These are phyloP conservation scores for Cenchrus purpureus DNA, from an alignment of 176 grass and related monocot species.

Conservation along the genomic window DNA sequence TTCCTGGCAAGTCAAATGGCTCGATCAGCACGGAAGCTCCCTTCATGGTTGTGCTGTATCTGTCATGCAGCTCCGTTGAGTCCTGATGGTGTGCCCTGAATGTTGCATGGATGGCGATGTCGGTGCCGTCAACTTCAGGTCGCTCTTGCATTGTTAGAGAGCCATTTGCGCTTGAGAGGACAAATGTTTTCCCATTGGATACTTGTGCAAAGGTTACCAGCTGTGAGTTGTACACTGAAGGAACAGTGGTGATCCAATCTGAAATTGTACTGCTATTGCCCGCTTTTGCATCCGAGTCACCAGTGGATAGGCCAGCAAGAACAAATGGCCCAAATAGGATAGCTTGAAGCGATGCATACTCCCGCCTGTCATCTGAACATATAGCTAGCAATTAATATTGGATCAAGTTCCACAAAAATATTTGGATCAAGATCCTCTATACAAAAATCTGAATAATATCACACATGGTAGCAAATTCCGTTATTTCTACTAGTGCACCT, in stretches of 20 bases:
- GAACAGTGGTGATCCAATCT: conserved; percentile 67
- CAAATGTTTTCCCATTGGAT: conserved; percentile 47
- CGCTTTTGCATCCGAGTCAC: conserved; percentile 65
- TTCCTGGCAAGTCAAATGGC: conserved; percentile 87
- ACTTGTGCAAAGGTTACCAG: conserved; percentile 68
- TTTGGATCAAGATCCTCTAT: background rate
- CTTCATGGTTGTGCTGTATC: background rate
- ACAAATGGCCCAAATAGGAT: conserved; percentile 83
- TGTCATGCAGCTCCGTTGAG: conserved; percentile 10
- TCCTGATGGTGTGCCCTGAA: conserved; percentile 65
- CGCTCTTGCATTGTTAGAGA: conserved; percentile 71
- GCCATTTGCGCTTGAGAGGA: conserved; percentile 70
- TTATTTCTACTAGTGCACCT: conserved; percentile 8
- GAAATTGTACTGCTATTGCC: conserved; percentile 52
- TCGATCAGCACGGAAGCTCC: conserved; percentile 57
- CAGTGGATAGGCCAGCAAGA: conserved; percentile 72
- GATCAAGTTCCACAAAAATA: background rate
- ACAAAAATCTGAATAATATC: conserved; percentile 12
- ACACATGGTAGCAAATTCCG: background rate
- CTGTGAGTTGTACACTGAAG: conserved; percentile 66
- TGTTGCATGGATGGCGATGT: conserved; percentile 65
- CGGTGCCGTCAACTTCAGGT: conserved; percentile 54
- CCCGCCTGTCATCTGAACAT: conserved; percentile 72
- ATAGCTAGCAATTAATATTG: conserved; percentile 30
- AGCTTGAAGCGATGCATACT: conserved; percentile 78